A percentile compares a stretch with the other conserved stretches of the same genome.
phyloP scores from a whole-genome alignment of 2,329 filamentous ascomycete genomes.

The Cercospora sp. region DNA sequence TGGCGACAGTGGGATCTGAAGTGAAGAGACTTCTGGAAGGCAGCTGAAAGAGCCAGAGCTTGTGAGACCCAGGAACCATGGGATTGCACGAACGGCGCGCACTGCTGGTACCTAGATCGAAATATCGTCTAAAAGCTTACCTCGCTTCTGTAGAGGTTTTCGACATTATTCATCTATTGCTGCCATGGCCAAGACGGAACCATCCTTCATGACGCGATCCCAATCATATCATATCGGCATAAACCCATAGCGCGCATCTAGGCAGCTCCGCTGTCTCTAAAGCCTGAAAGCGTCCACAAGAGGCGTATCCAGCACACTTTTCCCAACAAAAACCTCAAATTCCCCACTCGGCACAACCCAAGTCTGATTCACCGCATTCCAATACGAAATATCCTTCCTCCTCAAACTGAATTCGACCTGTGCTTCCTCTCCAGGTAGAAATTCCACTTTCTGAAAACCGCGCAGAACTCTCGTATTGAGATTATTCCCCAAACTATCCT shows the following conservation, averaged over 20 bases:
- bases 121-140: not conserved
- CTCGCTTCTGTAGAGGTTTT: not conserved
- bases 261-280: too few relatives aligned
- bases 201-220: not conserved
- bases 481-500: slow-evolving; percentile 53
- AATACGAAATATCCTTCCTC: slow-evolving; percentile 52
- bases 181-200: not conserved
- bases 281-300: slow-evolving; percentile 33
- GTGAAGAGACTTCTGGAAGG: slow-evolving; percentile 2
- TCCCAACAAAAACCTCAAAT: slow-evolving; percentile 52
- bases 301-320: slow-evolving; percentile 40
- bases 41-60: not conserved
- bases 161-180: not conserved
- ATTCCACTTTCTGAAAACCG: slow-evolving; percentile 38
- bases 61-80: not conserved
- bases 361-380: slow-evolving; percentile 52
- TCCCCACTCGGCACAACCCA: slow-evolving; percentile 51
- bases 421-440: slow-evolving; percentile 36
- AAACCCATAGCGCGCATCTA: slow-evolving; percentile 5
- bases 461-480: slow-evolving; percentile 35
- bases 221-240: not conserved
- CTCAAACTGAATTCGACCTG: too few relatives aligned
- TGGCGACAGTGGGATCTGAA: slow-evolving; percentile 13
- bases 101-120: not conserved
- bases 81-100: not conserved